Conservation (phyloP, 1,139 yeast species). For the Saccharomyces pastorianus region DNA sequence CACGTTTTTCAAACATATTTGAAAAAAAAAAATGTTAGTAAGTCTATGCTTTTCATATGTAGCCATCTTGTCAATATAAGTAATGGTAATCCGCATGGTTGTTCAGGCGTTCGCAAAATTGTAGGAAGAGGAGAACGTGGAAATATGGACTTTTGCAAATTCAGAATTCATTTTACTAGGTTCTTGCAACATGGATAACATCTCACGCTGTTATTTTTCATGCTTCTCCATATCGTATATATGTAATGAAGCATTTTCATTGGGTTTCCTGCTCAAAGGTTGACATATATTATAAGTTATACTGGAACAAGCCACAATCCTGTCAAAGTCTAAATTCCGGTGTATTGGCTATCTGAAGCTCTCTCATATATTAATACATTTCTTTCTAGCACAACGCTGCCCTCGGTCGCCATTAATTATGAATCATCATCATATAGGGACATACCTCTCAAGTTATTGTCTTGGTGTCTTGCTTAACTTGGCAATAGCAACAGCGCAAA, state of each 20-base stretch:
- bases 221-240: background rate
- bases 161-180: background rate
- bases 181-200: background rate
- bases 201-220: background rate
- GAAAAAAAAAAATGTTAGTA: background rate
- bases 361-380: background rate
- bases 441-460: conserved; percentile 1
- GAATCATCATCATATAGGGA: background rate
- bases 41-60: background rate
- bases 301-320: background rate
- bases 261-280: background rate
- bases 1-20: background rate
- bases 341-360: background rate
- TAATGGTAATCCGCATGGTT: background rate
- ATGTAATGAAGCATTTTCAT: background rate
- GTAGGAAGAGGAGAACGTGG: background rate
- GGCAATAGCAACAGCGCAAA: background rate
- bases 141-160: background rate
- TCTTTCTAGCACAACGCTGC: background rate
- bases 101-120: background rate
- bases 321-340: background rate
- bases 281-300: background rate
- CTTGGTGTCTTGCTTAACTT: background rate
- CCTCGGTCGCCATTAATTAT: background rate
- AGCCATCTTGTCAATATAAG: background rate